These are phyloP conservation scores for Vanilla planifolia DNA, from an alignment of 106 monocot species.

Conservation along the genomic window DNA sequence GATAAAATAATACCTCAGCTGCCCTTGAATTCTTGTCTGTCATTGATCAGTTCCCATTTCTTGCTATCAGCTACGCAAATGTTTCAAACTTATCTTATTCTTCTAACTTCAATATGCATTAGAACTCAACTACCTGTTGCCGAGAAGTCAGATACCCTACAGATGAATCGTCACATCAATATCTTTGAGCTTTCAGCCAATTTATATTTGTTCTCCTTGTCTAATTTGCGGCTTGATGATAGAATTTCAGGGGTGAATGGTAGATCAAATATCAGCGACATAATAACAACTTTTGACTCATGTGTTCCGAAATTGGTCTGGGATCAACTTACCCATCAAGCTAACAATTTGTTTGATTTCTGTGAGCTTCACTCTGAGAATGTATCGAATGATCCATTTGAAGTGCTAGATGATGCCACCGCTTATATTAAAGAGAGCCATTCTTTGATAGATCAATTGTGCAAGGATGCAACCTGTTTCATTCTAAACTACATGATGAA, in stretches of 20 bases:
- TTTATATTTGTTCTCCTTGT: conserved; percentile 20
- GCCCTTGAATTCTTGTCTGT: conserved; percentile 17
- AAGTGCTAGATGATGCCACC: conserved; percentile 11
- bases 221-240: conserved; percentile 9
- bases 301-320: conserved; percentile 1
- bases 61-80: conserved; percentile 24
- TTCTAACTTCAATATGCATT: conserved; percentile 34
- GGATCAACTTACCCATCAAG: conserved; percentile 15
- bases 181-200: conserved; percentile 32
- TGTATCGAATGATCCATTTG: conserved; percentile 12
- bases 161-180: conserved; percentile 8
- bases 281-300: conserved; percentile 11
- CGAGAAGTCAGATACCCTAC: conserved; percentile 2
- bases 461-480: conserved; percentile 20
- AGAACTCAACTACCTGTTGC: conserved; percentile 18
- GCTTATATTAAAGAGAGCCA: conserved; percentile 24
- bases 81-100: conserved; percentile 40
- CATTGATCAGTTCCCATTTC: conserved; percentile 14
- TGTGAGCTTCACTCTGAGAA: conserved; percentile 4
- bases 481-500: conserved; percentile 27
- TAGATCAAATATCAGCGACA: background rate
- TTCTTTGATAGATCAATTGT: conserved; percentile 22
- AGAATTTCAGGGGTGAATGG: background rate
- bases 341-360: conserved; percentile 16
- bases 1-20: conserved; percentile 20